phyloP scores from a whole-genome alignment of 805 yeast species.

The Komagataella mondaviorum region DNA sequence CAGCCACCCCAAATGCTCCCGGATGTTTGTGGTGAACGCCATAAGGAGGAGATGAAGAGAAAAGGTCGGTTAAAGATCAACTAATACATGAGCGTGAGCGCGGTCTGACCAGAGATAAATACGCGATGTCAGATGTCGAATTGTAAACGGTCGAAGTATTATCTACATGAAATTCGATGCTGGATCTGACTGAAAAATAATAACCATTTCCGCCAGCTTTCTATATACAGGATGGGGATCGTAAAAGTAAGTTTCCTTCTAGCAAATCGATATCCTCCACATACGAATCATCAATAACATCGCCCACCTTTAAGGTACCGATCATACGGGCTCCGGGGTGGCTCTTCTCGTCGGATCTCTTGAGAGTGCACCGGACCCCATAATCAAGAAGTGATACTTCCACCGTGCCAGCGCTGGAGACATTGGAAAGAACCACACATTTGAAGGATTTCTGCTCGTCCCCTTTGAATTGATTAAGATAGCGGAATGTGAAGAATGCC shows the following conservation, averaged over 20 bases:
- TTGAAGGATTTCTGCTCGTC: conserved; percentile 7
- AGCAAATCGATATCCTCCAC: conserved; percentile 28
- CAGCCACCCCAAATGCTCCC: neutral
- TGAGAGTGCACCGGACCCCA: conserved; percentile 12
- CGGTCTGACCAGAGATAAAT: neutral
- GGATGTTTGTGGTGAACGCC: neutral
- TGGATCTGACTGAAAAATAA: neutral
- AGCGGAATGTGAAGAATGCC: conserved; percentile 22
- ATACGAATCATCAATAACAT: conserved; percentile 21
- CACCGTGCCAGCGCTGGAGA: conserved; percentile 21
- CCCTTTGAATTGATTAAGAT: conserved; percentile 10
- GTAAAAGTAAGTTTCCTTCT: conserved; percentile 24
- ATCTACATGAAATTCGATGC: neutral
- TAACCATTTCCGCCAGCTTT: neutral
- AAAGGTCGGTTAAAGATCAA: neutral
- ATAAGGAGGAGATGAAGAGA: neutral
- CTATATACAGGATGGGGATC: neutral
- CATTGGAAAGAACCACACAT: conserved; percentile 27
- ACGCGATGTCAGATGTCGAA: neutral
- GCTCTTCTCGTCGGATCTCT: neutral
- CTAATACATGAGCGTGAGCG: neutral
- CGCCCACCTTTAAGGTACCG: conserved; percentile 27
- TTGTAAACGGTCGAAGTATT: neutral
- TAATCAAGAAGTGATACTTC: conserved; percentile 16
- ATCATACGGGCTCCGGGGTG: neutral